Base-by-base conservation (phyloP, 108 stramenopile genomes). In the Fistulifera solaris region DNA sequence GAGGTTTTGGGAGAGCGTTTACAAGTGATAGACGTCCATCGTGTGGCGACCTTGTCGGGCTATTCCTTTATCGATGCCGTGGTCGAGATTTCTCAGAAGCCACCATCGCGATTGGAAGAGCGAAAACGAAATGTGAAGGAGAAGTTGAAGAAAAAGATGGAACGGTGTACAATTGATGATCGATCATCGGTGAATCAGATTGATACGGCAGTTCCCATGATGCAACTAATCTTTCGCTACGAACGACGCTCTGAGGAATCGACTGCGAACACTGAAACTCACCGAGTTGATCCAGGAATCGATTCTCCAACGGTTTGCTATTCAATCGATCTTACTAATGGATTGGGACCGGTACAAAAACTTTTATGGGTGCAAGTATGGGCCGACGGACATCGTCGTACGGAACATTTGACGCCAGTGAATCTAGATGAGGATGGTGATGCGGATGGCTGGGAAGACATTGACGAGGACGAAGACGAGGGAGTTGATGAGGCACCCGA, bases 241-340 rank as follows among this genome's bases (percentile, higher is more conserved):
- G 61, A 68, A 55, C 50, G 66, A 51, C 52, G 54, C 54, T 50
- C 60, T 48, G 51, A 45, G 15, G 11, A n/a, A 14, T 21, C 18
- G n/a, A 24, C 50, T 11, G 5, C 27, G 25, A 7, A 1, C 6
- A 56, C 28, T 39, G 27, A 31, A 48, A 44, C 24, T 28, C 42
- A 26, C 31, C 21, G 31, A 8, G 31, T 35, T 3, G 31, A 35
- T 8, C 31, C 31, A 35, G 31, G 31, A 35, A 35, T 35, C 31
- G 31, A 35, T 35, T 8, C 23, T 11, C 40, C 54, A 38, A 54
- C 39, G 26, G 52, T 89, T 41, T 56, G 66, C 17, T 89, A 89
- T 61, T 68, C 67, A 18, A 80, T 89, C 43, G 78, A 82, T 52
- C 51, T 73, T 38, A 66, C 81, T 8, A 35, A 68, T 16, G 73